Base-by-base conservation (phyloP, 163 green algal species). In the Volvox carteri region DNA sequence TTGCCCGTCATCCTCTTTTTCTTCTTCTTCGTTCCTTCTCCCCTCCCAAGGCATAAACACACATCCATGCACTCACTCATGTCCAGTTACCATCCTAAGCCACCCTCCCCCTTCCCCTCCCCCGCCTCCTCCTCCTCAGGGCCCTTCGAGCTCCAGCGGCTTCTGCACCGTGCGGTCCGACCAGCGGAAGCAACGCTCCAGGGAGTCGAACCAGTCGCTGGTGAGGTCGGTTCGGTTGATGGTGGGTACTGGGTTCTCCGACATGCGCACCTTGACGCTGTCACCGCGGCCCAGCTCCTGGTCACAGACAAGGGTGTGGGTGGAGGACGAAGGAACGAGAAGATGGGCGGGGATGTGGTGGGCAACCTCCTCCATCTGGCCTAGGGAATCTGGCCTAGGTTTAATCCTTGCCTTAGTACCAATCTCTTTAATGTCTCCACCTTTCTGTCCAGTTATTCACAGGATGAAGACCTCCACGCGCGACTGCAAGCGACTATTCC, bases 151-250 rank as follows among this genome's bases (percentile, higher is more conserved):
- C 75, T 30, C 30, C 3, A 88, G 68, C 48, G 83, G 89, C 86
- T 95, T 92, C 90, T 98, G 96, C 73, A 96, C 90, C 12, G 92
- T 72, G 48, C 96, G 92, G 75, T 99, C 95, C 78, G 96, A 98
- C 97, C 97, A 99, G 54, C 94, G 94, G 90, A 99, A 97, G 93
- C 97, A 99, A 12, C 95, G 92, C 86, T 98, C 95, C 78, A 99
- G 94, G 41, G 92, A 97, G 77, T 93, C 89, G 56, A 99, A 99
- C 97, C 97, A 99, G 92, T 99, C 98, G 56, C 89, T 92, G 14
- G 97, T 99, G 65, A 98, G 94, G 90, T 99, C 97, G 14, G 89
- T 91, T 73, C 96, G 95, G 94, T 98, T 98, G 90, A 99, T 98
- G 42, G 98, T 99, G 28, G 98, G 97, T 77, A 99, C 95, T 0